phyloP scores from a whole-genome alignment of 306 rosid species.

The Ochetophila trinervis region DNA sequence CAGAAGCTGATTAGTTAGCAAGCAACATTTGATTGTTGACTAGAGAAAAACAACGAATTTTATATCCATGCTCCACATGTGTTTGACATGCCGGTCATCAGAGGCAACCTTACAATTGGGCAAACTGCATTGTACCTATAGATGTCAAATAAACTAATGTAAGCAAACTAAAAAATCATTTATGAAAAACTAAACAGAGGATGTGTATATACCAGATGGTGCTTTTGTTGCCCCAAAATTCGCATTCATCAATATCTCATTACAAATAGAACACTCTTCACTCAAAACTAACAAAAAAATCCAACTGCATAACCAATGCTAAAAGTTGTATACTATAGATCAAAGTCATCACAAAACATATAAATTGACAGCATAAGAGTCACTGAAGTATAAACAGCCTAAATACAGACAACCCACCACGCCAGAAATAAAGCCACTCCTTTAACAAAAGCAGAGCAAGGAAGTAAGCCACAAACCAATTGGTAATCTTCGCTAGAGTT shows the following conservation, averaged over 20 bases:
- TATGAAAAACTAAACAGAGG: background rate
- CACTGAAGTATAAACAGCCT: conserved; percentile 54
- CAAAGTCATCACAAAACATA: conserved; percentile 62
- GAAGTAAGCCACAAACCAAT: conserved; percentile 30
- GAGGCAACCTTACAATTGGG: too few species aligned
- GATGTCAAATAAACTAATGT: background rate
- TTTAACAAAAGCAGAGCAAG: conserved; percentile 49
- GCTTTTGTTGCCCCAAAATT: background rate
- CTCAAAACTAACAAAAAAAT: conserved; percentile 28
- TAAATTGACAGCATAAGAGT: conserved; percentile 49
- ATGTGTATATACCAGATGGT: conserved; percentile 16
- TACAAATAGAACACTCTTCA: conserved; percentile 31
- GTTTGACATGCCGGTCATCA: too few species aligned
- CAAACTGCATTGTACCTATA: too few species aligned
- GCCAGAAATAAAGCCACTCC: conserved; percentile 69
- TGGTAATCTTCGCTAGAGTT: conserved; percentile 33
- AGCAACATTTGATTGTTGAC: too few species aligned
- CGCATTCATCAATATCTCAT: conserved; percentile 27
- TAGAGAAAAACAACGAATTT: too few species aligned
- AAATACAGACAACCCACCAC: conserved; percentile 80
- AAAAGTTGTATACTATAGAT: conserved; percentile 10
- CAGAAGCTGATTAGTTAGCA: too few species aligned
- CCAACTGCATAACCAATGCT: conserved; percentile 20
- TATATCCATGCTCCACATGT: too few species aligned
- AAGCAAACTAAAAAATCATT: conserved; percentile 2